phyloP scores from a whole-genome alignment of 192 early-diverging fungal species.

The Coemansia sp. region DNA sequence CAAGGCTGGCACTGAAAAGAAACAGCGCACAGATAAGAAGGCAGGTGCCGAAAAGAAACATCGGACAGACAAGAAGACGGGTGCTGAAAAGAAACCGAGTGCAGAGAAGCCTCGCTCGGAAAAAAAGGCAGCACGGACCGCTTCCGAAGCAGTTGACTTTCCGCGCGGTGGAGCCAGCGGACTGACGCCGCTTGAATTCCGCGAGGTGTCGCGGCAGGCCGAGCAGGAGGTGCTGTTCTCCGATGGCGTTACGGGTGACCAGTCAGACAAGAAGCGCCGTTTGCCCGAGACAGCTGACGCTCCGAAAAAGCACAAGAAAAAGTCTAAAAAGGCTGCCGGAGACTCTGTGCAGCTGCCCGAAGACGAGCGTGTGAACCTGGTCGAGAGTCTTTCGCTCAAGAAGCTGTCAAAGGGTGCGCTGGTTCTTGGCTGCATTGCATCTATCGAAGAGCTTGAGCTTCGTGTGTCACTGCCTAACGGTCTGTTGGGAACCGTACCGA shows the following conservation, averaged over 20 bases:
- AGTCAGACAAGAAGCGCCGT: constrained; percentile 62
- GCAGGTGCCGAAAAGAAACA: constrained; percentile 2
- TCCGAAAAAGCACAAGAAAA: constrained; percentile 45
- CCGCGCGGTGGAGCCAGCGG: constrained; percentile 80
- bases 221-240: constrained; percentile 67
- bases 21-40: constrained; percentile 1
- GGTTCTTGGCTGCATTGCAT: constrained; percentile 74
- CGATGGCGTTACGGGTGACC: constrained; percentile 38
- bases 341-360: constrained; percentile 12
- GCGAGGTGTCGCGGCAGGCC: constrained; percentile 74
- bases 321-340: constrained; percentile 45
- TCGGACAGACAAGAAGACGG: constrained; percentile 4
- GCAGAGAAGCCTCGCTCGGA: constrained; percentile 1
- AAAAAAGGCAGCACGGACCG: constrained; percentile 10
- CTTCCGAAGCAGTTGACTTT: constrained; percentile 62
- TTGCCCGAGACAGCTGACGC: constrained; percentile 27
- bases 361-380: constrained; percentile 21
- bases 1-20: background rate
- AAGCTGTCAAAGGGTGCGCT: constrained; percentile 70
- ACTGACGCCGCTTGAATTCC: constrained; percentile 79
- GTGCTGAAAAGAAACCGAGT: constrained; percentile 1
- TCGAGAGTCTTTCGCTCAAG: constrained; percentile 54
- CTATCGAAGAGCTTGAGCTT: constrained; percentile 80
- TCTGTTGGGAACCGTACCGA: constrained; percentile 76
- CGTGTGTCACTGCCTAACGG: constrained; percentile 83